Evolutionary conservation across 768 basidiomycete genomes (phyloP).

Genomic region (Kwoniella heveanensis): DNA sequence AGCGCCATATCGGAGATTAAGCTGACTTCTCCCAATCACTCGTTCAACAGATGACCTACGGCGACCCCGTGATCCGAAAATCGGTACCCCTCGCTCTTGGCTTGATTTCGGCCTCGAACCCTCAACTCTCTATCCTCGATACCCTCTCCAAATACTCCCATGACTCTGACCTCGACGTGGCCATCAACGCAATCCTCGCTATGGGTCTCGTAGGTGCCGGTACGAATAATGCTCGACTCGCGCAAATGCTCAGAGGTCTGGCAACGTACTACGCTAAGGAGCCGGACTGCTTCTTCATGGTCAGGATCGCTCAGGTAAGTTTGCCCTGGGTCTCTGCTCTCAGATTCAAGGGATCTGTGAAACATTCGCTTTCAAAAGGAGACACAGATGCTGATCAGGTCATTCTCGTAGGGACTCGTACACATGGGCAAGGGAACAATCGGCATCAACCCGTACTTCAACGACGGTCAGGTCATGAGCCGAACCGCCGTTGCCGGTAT

Average conservation of each 20-base stretch:
- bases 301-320: constrained; percentile 72
- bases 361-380: too few species aligned
- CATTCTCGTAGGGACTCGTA: constrained; percentile 74
- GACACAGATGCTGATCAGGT: too few species aligned
- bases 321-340: too few species aligned
- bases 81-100: constrained; percentile 92
- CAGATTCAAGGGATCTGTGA: too few species aligned
- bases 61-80: constrained; percentile 88
- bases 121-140: constrained; percentile 89
- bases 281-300: constrained; percentile 93
- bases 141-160: constrained; percentile 98
- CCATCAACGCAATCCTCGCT: constrained; percentile 94
- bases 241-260: constrained; percentile 94
- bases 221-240: constrained; percentile 96
- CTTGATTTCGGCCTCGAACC: constrained; percentile 92
- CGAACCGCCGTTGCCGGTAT: constrained; percentile 86
- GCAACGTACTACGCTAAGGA: constrained; percentile 99
- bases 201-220: constrained; percentile 99
- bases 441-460: constrained; percentile 94
- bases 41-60: constrained; percentile 85
- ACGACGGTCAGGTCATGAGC: constrained; percentile 85
- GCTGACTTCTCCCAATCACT: too few species aligned
- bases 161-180: constrained; percentile 95
- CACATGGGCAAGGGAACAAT: constrained; percentile 99
- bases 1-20: too few species aligned